phyloP scores from a whole-genome alignment of 768 basidiomycete genomes.

The Porphyrellus cyaneotinctus region DNA sequence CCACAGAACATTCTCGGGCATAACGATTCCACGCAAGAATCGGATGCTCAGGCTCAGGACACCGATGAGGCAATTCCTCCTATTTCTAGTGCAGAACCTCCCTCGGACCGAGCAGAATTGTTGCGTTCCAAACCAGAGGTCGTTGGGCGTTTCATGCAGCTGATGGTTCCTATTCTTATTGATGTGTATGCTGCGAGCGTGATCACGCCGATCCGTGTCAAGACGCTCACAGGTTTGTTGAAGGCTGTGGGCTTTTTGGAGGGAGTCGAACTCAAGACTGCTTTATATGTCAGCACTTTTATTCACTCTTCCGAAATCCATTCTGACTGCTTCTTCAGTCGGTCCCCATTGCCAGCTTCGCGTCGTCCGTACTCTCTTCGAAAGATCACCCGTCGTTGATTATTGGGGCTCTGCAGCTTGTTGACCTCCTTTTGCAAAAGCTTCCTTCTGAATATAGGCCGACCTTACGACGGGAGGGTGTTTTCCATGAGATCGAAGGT shows the following conservation, averaged over 20 bases:
- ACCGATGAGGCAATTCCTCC: constrained; percentile 35
- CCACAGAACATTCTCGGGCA: constrained; percentile 11
- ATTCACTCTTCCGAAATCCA: background rate
- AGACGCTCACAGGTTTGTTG: constrained; percentile 81
- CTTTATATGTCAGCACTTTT: constrained; percentile 63
- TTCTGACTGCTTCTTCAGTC: constrained; percentile 44
- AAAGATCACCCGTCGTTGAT: constrained; percentile 87
- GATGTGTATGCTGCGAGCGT: constrained; percentile 99
- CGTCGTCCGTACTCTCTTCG: constrained; percentile 89
- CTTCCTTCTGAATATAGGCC: constrained; percentile 81
- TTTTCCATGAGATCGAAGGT: constrained; percentile 88
- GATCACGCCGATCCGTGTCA: constrained; percentile 77
- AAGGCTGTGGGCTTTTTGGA: constrained; percentile 92
- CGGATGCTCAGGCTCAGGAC: constrained; percentile 41
- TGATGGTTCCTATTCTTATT: constrained; percentile 89
- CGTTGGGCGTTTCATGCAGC: constrained; percentile 79
- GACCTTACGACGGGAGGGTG: constrained; percentile 90
- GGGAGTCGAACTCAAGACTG: constrained; percentile 64
- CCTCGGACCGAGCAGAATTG: constrained; percentile 64
- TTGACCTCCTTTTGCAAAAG: constrained; percentile 85
- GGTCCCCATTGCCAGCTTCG: constrained; percentile 93
- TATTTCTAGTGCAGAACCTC: constrained; percentile 32
- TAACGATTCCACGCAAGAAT: constrained; percentile 28
- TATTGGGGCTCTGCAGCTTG: constrained; percentile 86
- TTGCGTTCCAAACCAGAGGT: constrained; percentile 70